Conservation (phyloP, 305 asterid species). For the Salvia sclarea region DNA sequence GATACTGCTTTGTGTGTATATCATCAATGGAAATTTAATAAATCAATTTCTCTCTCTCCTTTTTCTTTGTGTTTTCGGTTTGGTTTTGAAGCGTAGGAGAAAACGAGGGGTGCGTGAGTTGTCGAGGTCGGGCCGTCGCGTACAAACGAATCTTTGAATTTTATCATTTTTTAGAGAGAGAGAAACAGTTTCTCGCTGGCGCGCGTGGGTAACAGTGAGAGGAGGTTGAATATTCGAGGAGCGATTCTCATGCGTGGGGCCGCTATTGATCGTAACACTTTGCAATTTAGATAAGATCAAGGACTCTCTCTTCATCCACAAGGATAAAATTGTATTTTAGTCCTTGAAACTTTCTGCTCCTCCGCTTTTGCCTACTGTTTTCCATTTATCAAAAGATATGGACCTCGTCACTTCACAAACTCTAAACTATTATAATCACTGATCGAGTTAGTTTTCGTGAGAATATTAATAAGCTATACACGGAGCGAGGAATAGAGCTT, state of each 20-base stretch:
- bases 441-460: too few relatives aligned
- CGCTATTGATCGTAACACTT: slow-evolving; percentile 4
- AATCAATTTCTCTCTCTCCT: background rate
- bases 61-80: background rate
- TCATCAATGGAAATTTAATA: too few relatives aligned
- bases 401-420: too few relatives aligned
- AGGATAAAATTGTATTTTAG: background rate
- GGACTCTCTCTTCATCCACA: background rate
- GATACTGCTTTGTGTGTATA: background rate
- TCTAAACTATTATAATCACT: background rate
- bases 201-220: background rate
- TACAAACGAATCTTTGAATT: slow-evolving; percentile 62
- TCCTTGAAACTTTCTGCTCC: slow-evolving; percentile 7
- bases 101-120: slow-evolving; percentile 43
- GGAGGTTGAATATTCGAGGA: slow-evolving; percentile 38
- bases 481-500: too few relatives aligned
- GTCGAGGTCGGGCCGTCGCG: slow-evolving; percentile 94
- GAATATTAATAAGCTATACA: too few relatives aligned
- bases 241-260: slow-evolving; percentile 39
- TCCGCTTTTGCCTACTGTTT: slow-evolving; percentile 1
- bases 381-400: background rate
- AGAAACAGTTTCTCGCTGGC: background rate
- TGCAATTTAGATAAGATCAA: slow-evolving; percentile 38
- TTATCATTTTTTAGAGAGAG: slow-evolving; percentile 8
- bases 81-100: slow-evolving; percentile 22